Conservation (phyloP, 2,329 filamentous ascomycete species). For the Ophiosphaerella herpotricha region DNA sequence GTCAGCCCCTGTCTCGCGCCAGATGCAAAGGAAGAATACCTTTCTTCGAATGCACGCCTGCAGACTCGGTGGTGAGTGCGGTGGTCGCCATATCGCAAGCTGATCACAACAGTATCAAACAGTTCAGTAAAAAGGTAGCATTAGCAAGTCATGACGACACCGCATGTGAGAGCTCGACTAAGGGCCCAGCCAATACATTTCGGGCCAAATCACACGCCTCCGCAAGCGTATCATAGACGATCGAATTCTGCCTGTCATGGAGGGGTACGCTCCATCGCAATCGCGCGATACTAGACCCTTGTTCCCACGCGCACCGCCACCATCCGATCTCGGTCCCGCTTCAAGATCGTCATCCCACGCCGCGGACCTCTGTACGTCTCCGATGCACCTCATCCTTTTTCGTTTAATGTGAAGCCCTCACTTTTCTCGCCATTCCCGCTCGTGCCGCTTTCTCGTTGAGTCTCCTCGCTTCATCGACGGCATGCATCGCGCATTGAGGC, state of each 20-base stretch:
- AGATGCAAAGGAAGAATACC: conserved; percentile 26
- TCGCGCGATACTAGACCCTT: conserved; percentile 4
- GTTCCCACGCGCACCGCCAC: conserved; percentile 2
- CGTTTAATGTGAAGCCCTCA: too few relatives aligned
- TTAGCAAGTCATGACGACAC: not conserved
- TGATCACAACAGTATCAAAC: not conserved
- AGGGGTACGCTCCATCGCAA: conserved; percentile 18
- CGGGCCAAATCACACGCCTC: too few relatives aligned
- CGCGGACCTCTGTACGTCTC: conserved; percentile 42
- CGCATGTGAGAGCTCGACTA: too few relatives aligned
- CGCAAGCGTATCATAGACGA: not conserved
- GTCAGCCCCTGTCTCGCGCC: conserved; percentile 15
- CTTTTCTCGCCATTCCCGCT: too few relatives aligned
- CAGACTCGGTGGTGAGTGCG: conserved; percentile 8
- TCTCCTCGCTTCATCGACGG: conserved; percentile 9
- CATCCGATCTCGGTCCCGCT: conserved; percentile 31
- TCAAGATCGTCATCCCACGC: conserved; percentile 36
- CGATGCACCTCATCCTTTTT: conserved; percentile 11
- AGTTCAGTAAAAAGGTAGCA: not conserved
- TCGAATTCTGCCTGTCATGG: conserved; percentile 1
- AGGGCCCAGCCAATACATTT: too few relatives aligned
- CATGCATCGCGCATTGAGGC: conserved; percentile 23
- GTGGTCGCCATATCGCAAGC: conserved; percentile 6
- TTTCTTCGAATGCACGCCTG: conserved; percentile 44
- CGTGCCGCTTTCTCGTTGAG: not conserved